Evolutionary conservation across 1,284 basidiomycete genomes (phyloP).

Genomic region (Moesziomyces aphidis): DNA sequence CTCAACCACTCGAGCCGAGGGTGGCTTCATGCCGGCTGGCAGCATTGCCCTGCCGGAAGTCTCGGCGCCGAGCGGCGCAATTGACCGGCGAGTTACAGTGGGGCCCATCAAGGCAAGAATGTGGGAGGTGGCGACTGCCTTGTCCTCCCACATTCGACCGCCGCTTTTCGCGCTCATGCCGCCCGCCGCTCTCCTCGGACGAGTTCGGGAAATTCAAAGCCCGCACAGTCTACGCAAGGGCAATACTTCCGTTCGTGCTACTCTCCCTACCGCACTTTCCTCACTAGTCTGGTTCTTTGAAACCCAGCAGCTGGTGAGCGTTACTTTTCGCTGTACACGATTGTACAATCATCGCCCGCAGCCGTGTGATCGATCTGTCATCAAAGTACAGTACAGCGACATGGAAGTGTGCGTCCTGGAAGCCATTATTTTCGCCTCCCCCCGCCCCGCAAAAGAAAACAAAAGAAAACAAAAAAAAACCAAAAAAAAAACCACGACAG

Average conservation of each 20-base stretch:
- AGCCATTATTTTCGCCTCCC: too few relatives aligned
- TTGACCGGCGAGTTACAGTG: neutral
- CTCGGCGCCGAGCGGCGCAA: neutral
- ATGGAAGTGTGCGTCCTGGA: too few relatives aligned
- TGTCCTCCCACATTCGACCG: neutral
- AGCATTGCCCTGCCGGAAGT: neutral
- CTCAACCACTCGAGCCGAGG: neutral
- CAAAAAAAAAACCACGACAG: too few relatives aligned
- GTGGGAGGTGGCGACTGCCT: neutral
- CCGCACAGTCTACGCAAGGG: neutral
- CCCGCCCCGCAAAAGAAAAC: too few relatives aligned
- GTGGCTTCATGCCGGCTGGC: neutral
- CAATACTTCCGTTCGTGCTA: neutral
- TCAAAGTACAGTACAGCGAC: too few relatives aligned
- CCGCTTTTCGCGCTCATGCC: too few relatives aligned
- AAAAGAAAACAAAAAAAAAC: too few relatives aligned
- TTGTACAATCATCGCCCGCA: too few relatives aligned
- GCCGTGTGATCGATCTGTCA: too few relatives aligned
- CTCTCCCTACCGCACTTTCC: neutral
- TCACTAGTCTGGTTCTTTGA: too few relatives aligned
- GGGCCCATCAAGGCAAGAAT: neutral
- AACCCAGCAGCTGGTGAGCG: too few relatives aligned
- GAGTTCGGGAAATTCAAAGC: neutral
- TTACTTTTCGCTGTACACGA: too few relatives aligned
- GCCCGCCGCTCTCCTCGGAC: neutral